phyloP scores from a whole-genome alignment of 1,284 basidiomycete species.

The Ceratobasidium sp. region DNA sequence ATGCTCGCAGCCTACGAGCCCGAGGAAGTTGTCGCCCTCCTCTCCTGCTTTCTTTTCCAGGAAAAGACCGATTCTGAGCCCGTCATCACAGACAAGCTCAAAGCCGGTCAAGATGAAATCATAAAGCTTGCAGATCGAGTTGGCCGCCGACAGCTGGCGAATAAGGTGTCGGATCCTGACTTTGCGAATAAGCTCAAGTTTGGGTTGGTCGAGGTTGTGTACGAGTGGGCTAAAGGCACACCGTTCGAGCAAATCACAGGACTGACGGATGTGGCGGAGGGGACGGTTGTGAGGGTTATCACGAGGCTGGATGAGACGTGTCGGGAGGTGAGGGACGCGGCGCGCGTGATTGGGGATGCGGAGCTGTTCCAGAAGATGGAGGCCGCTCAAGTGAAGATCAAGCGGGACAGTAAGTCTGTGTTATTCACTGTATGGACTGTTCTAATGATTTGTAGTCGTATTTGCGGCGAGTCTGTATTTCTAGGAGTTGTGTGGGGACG shows the following conservation, averaged over 20 bases:
- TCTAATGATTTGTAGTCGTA: neutral
- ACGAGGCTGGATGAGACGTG: slow-evolving; percentile 97
- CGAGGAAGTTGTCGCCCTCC: slow-evolving; percentile 95
- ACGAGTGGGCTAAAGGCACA: slow-evolving; percentile 99
- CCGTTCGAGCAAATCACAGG: slow-evolving; percentile 94
- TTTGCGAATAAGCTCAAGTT: slow-evolving; percentile 81
- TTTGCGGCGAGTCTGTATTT: slow-evolving; percentile 39
- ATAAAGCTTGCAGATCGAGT: slow-evolving; percentile 85
- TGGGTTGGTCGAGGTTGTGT: slow-evolving; percentile 94
- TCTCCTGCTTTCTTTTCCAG: slow-evolving; percentile 97
- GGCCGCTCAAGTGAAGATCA: slow-evolving; percentile 90
- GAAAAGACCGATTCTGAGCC: slow-evolving; percentile 95
- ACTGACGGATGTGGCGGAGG: slow-evolving; percentile 95
- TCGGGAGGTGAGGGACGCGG: slow-evolving; percentile 95
- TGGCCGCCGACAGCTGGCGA: slow-evolving; percentile 77
- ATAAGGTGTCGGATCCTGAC: slow-evolving; percentile 83
- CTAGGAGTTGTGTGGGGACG: slow-evolving; percentile 7
- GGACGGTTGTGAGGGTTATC: slow-evolving; percentile 96
- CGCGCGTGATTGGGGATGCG: slow-evolving; percentile 95
- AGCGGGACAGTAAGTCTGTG: slow-evolving; percentile 84
- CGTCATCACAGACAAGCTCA: slow-evolving; percentile 77
- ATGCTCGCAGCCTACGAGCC: slow-evolving; percentile 89
- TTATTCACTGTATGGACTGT: neutral
- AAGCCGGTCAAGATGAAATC: slow-evolving; percentile 83
- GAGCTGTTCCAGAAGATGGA: slow-evolving; percentile 99